phyloP scores from a whole-genome alignment of 208 protist species.

The Leishmania amazonensis region DNA sequence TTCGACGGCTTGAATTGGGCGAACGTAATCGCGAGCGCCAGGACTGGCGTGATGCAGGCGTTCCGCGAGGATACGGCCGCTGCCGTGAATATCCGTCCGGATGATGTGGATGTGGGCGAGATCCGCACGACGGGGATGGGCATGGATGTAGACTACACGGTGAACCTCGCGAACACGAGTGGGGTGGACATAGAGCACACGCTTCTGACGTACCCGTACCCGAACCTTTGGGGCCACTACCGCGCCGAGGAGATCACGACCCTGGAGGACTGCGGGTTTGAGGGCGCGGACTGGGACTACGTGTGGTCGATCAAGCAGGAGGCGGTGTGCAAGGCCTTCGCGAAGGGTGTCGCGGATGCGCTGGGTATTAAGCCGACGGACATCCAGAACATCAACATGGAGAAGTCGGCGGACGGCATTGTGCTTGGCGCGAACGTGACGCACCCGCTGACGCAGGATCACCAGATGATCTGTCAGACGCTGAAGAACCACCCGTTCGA shows the following conservation, averaged over 20 bases:
- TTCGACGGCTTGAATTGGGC: slow-evolving; percentile 52
- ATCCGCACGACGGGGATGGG: slow-evolving; percentile 17
- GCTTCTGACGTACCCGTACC: slow-evolving; percentile 24
- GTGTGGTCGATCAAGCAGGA: slow-evolving; percentile 31
- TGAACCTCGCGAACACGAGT: slow-evolving; percentile 10
- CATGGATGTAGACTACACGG: slow-evolving; percentile 42
- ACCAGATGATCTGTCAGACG: slow-evolving; percentile 35
- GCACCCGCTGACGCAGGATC: slow-evolving; percentile 32
- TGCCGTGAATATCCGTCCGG: slow-evolving; percentile 22
- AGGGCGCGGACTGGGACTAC: slow-evolving; percentile 65
- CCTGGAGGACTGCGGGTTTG: slow-evolving; percentile 42
- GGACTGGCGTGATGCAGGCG: slow-evolving; percentile 23
- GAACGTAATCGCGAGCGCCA: slow-evolving; percentile 23
- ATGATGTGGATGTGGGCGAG: slow-evolving; percentile 33
- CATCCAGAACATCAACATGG: slow-evolving; percentile 5
- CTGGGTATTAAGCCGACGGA: slow-evolving; percentile 19
- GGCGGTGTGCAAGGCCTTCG: slow-evolving; percentile 38
- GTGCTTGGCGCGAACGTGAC: slow-evolving; percentile 18
- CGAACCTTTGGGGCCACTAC: slow-evolving; percentile 42
- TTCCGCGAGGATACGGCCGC: slow-evolving; percentile 51
- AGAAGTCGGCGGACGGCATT: neutral
- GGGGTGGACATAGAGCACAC: slow-evolving; percentile 9
- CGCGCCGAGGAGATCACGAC: slow-evolving; percentile 16
- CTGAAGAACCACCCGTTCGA: slow-evolving; percentile 41
- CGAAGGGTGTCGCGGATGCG: slow-evolving; percentile 21